Base-by-base conservation (phyloP, 495 filamentous ascomycete species). In the Penicillium flavigenum region DNA sequence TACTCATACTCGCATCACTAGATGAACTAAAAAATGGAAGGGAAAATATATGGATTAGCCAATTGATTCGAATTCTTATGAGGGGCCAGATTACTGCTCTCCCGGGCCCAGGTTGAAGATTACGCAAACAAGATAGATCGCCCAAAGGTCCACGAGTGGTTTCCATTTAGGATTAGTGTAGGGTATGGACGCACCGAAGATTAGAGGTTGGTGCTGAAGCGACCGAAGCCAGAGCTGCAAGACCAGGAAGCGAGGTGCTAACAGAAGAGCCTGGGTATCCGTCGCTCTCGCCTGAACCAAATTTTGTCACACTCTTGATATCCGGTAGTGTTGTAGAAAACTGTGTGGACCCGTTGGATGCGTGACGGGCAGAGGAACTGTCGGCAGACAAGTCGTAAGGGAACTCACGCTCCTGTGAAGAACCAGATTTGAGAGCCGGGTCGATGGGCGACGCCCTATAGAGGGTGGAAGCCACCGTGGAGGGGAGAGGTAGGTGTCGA, bases 151-250 rank as follows among this genome's bases (percentile, higher is more conserved):
- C 19, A 5, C 29, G 4, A 38, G 17, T 32, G 12, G 17, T 12
- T 36, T 27, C n/a, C 14, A 36, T 16, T 19, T 2, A 10, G 22
- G n/a, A 20, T 4, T 27, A 32, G 31, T 34, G 38, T 22, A 32
- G 51, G 39, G 39, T 24, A 24, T 47, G n/a, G 17, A 81, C 80
- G 57, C 77, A 92, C 88, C 88, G 84, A 63, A 83, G 67, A 72
- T 86, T 87, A 53, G 84, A 83, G 63, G 85, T 84, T 34, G 81
- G 79, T 51, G 80, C 75, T 26, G 83, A 81, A 47, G 80, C 83
- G 60, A 84, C 76, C 44, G 82, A 82, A 50, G 87, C 85, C 61
- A 91, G 76, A 27, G 84, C 78, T 17, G 87, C 67, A 47, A 72
- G 52, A 38, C 72, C 75, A 3, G 73, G 73, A 44, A 76, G 63